Evolutionary conservation across 192 early-diverging fungal genomes (phyloP).

Genomic region (Mortierella alpina): DNA sequence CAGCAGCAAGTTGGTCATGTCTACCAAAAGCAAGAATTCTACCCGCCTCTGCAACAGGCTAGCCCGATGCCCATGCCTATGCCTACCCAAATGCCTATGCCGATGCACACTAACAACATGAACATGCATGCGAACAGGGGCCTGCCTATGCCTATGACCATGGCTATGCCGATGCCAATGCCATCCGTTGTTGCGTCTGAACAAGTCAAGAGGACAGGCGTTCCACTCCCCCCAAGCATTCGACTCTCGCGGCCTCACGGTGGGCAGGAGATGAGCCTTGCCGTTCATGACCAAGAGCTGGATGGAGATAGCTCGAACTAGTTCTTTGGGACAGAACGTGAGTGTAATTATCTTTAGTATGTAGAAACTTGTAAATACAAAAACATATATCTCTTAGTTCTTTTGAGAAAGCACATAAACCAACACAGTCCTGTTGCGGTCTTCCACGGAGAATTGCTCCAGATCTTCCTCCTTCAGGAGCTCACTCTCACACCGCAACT

Average conservation of each 20-base stretch:
- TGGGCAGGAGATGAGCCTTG: slow-evolving; percentile 21
- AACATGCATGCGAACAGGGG: not conserved
- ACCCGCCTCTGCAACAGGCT: slow-evolving; percentile 15
- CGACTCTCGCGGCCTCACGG: slow-evolving; percentile 12
- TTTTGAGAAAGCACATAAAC: slow-evolving; percentile 30
- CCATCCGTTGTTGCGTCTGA: too few species aligned
- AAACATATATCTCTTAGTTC: not conserved
- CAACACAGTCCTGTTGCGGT: slow-evolving; percentile 39
- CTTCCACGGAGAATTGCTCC: slow-evolving; percentile 29
- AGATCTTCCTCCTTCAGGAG: slow-evolving; percentile 35
- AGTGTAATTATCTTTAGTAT: not conserved
- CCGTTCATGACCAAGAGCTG: not conserved
- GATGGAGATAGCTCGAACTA: not conserved
- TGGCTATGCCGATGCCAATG: slow-evolving; percentile 16
- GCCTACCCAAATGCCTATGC: slow-evolving; percentile 11
- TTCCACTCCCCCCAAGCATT: slow-evolving; percentile 13
- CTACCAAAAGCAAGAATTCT: slow-evolving; percentile 3
- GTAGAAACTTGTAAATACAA: slow-evolving; percentile 1
- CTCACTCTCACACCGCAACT: slow-evolving; percentile 24
- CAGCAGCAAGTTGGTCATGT: too few species aligned
- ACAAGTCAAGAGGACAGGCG: not conserved
- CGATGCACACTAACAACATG: not conserved
- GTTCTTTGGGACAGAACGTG: not conserved
- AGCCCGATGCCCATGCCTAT: not conserved
- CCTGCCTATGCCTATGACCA: slow-evolving; percentile 20